Evolutionary conservation across 345 rosid species (phyloP).

Genomic region (Adansonia digitata): DNA sequence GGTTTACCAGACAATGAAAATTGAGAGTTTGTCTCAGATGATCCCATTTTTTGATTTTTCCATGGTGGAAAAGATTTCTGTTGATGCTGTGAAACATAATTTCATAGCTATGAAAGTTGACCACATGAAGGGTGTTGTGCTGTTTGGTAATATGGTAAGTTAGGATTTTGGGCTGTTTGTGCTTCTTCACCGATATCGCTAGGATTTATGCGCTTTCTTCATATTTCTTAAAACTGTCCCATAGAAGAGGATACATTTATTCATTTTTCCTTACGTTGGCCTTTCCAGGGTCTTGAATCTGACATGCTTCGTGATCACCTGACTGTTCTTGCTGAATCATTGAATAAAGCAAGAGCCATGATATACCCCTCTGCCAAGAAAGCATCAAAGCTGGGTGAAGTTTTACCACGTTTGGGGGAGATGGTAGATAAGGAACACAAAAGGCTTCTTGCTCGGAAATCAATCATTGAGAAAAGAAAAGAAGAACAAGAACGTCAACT

Average conservation of each 20-base stretch:
- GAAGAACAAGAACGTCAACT: conserved; percentile 97
- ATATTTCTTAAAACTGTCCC: not conserved
- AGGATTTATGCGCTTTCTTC: not conserved
- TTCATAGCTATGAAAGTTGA: conserved; percentile 90
- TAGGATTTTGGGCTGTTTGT: not conserved
- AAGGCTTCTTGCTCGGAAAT: conserved; percentile 90
- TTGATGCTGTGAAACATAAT: conserved; percentile 80
- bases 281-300: conserved; percentile 74
- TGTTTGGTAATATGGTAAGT: conserved; percentile 68
- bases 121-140: conserved; percentile 68
- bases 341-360: conserved; percentile 71
- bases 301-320: conserved; percentile 72
- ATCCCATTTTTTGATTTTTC: conserved; percentile 81
- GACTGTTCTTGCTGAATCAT: conserved; percentile 63
- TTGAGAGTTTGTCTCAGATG: conserved; percentile 69
- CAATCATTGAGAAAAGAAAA: conserved; percentile 94
- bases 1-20: conserved; percentile 77
- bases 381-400: conserved; percentile 68
- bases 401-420: conserved; percentile 71
- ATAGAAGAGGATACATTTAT: not conserved
- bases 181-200: not conserved
- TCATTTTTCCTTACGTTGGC: not conserved
- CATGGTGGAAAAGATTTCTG: conserved; percentile 85
- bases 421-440: conserved; percentile 88
- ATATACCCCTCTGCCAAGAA: conserved; percentile 63